Evolutionary conservation across 495 filamentous ascomycete genomes (phyloP).

Genomic region (Tuber magnatum): DNA sequence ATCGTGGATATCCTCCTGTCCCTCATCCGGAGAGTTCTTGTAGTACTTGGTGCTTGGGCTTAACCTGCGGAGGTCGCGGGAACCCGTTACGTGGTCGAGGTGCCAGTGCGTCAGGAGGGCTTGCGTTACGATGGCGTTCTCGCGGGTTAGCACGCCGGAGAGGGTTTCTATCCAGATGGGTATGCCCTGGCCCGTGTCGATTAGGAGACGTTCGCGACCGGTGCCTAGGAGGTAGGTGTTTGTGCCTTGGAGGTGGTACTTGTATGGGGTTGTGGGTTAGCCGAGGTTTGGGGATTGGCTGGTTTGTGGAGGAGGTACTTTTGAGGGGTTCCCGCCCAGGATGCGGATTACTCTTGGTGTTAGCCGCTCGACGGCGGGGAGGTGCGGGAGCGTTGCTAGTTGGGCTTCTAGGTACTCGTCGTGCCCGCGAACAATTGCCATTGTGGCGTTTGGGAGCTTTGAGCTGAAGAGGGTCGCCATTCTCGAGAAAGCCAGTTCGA

Average conservation of each 20-base stretch:
- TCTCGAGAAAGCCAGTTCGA: not conserved
- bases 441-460: slow-evolving; percentile 3
- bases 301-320: slow-evolving; percentile 45
- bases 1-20: slow-evolving; percentile 55
- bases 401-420: slow-evolving; percentile 36
- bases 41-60: slow-evolving; percentile 54
- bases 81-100: slow-evolving; percentile 70
- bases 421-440: slow-evolving; percentile 33
- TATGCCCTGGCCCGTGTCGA: slow-evolving; percentile 62
- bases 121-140: slow-evolving; percentile 57
- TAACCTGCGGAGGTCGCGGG: slow-evolving; percentile 56
- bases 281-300: slow-evolving; percentile 2
- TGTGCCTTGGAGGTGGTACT: slow-evolving; percentile 55
- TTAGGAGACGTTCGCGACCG: slow-evolving; percentile 58
- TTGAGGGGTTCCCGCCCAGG: slow-evolving; percentile 72
- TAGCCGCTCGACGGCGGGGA: slow-evolving; percentile 61
- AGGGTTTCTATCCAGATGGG: slow-evolving; percentile 53
- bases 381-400: slow-evolving; percentile 37
- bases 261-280: slow-evolving; percentile 14
- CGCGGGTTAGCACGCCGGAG: slow-evolving; percentile 54
- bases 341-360: slow-evolving; percentile 63
- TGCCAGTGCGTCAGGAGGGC: slow-evolving; percentile 88
- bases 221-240: slow-evolving; percentile 83
- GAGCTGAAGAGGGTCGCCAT: not conserved
- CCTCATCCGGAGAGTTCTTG: slow-evolving; percentile 48